Conservation (phyloP, 306 rosid species). For the Cucumis sativus region Cucumber_9930_V3 NC_026658.2:17072001-17072500, state of each 20-base stretch:
- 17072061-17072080: conserved; percentile 45
- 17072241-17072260: conserved; percentile 4
- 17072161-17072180: background rate
- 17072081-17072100: conserved; percentile 22
- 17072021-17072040: conserved; percentile 8
- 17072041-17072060: conserved; percentile 40
- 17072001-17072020: conserved; percentile 11
- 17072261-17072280: conserved; percentile 10
- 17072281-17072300: conserved; percentile 8
- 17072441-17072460: background rate
- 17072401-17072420: background rate
- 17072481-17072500: background rate
- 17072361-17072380: background rate
- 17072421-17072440: background rate
- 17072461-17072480: background rate
- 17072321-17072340: conserved; percentile 11
- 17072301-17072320: conserved; percentile 11
- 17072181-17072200: background rate
- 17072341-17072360: conserved; percentile 1
- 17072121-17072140: background rate
- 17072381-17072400: conserved; percentile 5
- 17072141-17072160: conserved; percentile 22
- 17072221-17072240: conserved; percentile 16
- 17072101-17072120: background rate
- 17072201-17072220: conserved; percentile 12